phyloP scores from a whole-genome alignment of 2,329 filamentous ascomycete genomes.

The Colletotrichum sp. region DNA sequence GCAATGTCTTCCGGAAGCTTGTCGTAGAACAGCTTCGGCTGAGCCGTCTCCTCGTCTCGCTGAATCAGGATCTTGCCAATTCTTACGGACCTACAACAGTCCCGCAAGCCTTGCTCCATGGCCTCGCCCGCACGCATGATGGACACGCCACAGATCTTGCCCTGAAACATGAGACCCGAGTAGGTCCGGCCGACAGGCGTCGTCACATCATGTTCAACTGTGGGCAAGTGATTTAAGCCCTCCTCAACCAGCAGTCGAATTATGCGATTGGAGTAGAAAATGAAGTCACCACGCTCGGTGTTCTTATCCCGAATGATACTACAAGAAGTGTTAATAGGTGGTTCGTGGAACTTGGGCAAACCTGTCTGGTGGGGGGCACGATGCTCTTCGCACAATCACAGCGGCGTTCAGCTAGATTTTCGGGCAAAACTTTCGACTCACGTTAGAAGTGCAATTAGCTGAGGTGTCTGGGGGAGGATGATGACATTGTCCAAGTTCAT shows the following conservation, averaged over 20 bases:
- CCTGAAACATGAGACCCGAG: conserved; percentile 91
- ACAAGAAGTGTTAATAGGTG: conserved; percentile 22
- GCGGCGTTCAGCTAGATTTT: neutral
- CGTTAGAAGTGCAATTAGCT: conserved; percentile 97
- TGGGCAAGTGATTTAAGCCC: conserved; percentile 93
- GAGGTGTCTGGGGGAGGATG: conserved; percentile 89
- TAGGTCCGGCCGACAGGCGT: conserved; percentile 91
- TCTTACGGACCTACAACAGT: conserved; percentile 96
- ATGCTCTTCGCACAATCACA: neutral
- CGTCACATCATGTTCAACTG: conserved; percentile 85
- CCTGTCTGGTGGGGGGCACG: neutral
- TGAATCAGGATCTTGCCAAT: conserved; percentile 99
- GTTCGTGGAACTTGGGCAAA: neutral
- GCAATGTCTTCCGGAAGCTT: conserved; percentile 95
- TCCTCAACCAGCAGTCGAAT: conserved; percentile 97
- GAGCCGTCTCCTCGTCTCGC: conserved; percentile 90
- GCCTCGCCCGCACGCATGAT: conserved; percentile 98
- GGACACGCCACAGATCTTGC: conserved; percentile 97
- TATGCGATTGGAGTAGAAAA: conserved; percentile 98
- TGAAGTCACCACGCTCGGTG: conserved; percentile 93
- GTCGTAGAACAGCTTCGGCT: conserved; percentile 95
- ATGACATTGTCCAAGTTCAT: conserved; percentile 87
- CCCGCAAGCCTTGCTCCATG: conserved; percentile 95
- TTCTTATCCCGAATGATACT: conserved; percentile 95
- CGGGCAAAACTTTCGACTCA: conserved; percentile 54